These are phyloP conservation scores for Gaeumannomyces tritici DNA, from an alignment of 2,329 filamentous ascomycete species.

Conservation along the genomic window DNA sequence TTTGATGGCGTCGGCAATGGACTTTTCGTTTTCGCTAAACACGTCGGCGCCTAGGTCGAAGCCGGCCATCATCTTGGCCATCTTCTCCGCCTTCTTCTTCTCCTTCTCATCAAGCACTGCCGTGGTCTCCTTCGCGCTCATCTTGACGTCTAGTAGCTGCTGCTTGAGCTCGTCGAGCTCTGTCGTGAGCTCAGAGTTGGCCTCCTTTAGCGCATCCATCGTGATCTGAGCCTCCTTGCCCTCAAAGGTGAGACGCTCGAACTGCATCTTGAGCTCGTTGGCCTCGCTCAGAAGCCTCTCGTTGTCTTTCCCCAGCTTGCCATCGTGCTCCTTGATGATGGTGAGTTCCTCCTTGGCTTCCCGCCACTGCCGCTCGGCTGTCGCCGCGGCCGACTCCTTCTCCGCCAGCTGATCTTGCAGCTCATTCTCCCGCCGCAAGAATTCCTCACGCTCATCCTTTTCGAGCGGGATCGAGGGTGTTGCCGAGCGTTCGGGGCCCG, in stretches of 20 bases:
- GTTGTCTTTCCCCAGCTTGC: slow-evolving; percentile 78
- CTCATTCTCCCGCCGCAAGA: slow-evolving; percentile 89
- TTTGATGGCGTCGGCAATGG: slow-evolving; percentile 74
- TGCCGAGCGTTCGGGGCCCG: slow-evolving; percentile 67
- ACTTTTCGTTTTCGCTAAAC: slow-evolving; percentile 86
- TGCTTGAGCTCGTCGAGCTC: slow-evolving; percentile 95
- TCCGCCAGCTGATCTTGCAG: slow-evolving; percentile 94
- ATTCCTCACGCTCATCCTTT: slow-evolving; percentile 95
- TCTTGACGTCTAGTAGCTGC: slow-evolving; percentile 88
- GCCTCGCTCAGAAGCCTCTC: slow-evolving; percentile 77
- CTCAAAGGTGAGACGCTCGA: slow-evolving; percentile 92
- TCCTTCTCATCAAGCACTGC: slow-evolving; percentile 94
- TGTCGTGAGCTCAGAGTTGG: slow-evolving; percentile 81
- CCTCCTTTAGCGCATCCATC: slow-evolving; percentile 95
- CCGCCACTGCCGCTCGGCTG: slow-evolving; percentile 69
- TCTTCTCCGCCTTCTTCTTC: slow-evolving; percentile 96
- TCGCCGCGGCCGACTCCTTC: slow-evolving; percentile 72
- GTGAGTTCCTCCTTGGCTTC: slow-evolving; percentile 80
- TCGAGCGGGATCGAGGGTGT: slow-evolving; percentile 85
- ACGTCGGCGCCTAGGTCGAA: slow-evolving; percentile 90
- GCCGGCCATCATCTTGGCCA: slow-evolving; percentile 99
- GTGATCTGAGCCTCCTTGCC: slow-evolving; percentile 95
- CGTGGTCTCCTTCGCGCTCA: slow-evolving; percentile 89
- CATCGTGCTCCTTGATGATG: slow-evolving; percentile 77
- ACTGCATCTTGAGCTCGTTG: slow-evolving; percentile 92